Percentiles rank a stretch among this genome's conserved stretches.
phyloP scores from a whole-genome alignment of 805 yeast genomes.

The Henningerozyma blattae region DNA sequence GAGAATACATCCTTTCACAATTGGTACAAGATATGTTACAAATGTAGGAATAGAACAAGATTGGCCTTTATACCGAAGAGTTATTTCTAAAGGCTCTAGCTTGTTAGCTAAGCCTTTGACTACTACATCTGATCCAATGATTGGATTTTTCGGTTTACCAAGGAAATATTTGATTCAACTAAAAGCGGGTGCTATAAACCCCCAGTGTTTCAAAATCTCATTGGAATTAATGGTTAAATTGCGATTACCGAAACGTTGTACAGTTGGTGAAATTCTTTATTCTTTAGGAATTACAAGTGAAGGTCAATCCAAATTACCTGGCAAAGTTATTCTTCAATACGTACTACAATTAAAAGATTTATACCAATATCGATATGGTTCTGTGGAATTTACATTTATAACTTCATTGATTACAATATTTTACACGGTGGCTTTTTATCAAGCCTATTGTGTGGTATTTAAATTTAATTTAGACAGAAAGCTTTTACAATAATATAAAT shows the following conservation, averaged over 20 bases:
- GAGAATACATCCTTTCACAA: slow-evolving; percentile 31
- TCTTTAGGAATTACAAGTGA: slow-evolving; percentile 43
- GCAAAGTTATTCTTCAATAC: slow-evolving; percentile 38
- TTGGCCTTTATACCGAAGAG: slow-evolving; percentile 40
- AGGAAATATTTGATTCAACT: slow-evolving; percentile 30
- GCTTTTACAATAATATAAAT: no score
- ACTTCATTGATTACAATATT: no score
- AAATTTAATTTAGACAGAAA: no score
- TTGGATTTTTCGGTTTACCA: slow-evolving; percentile 42
- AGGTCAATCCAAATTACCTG: slow-evolving; percentile 39
- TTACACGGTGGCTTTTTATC: no score
- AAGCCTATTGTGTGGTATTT: no score
- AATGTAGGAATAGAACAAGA: slow-evolving; percentile 43
- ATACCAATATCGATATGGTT: slow-evolving; percentile 33
- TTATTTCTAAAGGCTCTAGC: slow-evolving; percentile 38
- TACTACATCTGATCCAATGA: slow-evolving; percentile 41
- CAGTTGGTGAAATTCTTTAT: slow-evolving; percentile 37
- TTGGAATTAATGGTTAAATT: slow-evolving; percentile 35
- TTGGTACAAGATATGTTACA: slow-evolving; percentile 43
- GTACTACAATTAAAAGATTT: slow-evolving; percentile 35
- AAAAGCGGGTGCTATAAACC: slow-evolving; percentile 25
- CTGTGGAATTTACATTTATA: no score
- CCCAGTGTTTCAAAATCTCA: slow-evolving; percentile 39
- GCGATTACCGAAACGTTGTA: slow-evolving; percentile 27
- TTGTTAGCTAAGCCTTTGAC: slow-evolving; percentile 39